phyloP scores from a whole-genome alignment of 1,139 yeast genomes.

The Geotrichum histeridarum region DNA sequence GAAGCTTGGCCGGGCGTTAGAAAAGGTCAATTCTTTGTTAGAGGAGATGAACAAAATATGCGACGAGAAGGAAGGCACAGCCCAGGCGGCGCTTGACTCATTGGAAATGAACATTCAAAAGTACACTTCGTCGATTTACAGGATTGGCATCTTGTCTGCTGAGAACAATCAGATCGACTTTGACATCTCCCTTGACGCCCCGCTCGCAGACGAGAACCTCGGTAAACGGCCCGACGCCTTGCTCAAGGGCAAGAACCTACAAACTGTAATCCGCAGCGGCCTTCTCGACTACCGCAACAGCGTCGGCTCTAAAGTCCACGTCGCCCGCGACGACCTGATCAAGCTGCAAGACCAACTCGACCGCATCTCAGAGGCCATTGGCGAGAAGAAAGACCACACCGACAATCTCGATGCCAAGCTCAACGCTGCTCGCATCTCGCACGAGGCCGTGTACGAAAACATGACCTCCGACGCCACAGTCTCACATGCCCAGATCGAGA shows the following conservation, averaged over 20 bases:
- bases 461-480: constrained; percentile 52
- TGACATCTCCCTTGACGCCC: constrained; percentile 35
- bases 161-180: constrained; percentile 29
- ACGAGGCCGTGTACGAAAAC: constrained; percentile 55
- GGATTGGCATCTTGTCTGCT: constrained; percentile 40
- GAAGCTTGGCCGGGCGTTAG: constrained; percentile 52
- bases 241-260: constrained; percentile 35
- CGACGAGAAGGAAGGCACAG: constrained; percentile 46
- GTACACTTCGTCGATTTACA: constrained; percentile 52
- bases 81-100: constrained; percentile 47
- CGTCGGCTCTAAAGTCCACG: constrained; percentile 48
- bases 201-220: constrained; percentile 37
- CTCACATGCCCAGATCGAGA: constrained; percentile 61
- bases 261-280: constrained; percentile 37
- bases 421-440: constrained; percentile 49
- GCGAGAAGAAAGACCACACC: constrained; percentile 54
- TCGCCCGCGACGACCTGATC: constrained; percentile 55
- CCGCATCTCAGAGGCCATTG: constrained; percentile 48
- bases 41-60: constrained; percentile 39
- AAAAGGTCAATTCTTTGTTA: constrained; percentile 44
- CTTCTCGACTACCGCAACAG: constrained; percentile 47
- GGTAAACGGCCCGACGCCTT: constrained; percentile 44
- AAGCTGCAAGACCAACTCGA: constrained; percentile 59
- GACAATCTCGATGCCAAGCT: constrained; percentile 58
- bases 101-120: constrained; percentile 50